Evolutionary conservation across 768 basidiomycete species (phyloP).

Genomic region (Calocybe gangraenosa): DNA sequence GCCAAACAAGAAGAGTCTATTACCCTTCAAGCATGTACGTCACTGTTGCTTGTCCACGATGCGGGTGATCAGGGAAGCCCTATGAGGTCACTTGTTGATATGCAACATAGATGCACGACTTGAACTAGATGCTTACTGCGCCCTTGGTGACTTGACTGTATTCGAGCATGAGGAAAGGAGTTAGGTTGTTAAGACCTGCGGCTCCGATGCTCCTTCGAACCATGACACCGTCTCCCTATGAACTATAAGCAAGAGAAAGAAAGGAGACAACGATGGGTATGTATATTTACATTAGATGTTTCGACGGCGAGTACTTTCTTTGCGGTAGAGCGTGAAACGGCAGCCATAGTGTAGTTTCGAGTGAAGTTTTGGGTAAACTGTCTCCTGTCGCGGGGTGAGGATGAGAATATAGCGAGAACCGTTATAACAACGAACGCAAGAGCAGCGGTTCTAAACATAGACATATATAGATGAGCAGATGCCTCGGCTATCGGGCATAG

Average conservation of each 20-base stretch:
- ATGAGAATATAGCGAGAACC: slow-evolving; percentile 13
- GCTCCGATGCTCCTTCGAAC: slow-evolving; percentile 89
- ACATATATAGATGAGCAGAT: neutral
- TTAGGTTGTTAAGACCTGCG: slow-evolving; percentile 67
- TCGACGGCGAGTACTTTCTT: slow-evolving; percentile 79
- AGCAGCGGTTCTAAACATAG: slow-evolving; percentile 17
- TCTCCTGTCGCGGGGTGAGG: slow-evolving; percentile 7
- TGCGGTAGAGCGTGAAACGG: slow-evolving; percentile 61
- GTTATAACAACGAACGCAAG: slow-evolving; percentile 15
- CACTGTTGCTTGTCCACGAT: slow-evolving; percentile 83
- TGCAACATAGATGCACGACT: neutral
- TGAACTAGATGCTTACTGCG: slow-evolving; percentile 42
- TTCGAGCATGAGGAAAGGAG: slow-evolving; percentile 89
- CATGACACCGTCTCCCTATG: slow-evolving; percentile 74
- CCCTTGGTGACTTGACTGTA: slow-evolving; percentile 72
- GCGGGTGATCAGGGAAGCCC: slow-evolving; percentile 94
- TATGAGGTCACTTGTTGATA: slow-evolving; percentile 19
- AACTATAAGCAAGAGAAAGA: neutral
- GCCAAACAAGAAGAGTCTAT: slow-evolving; percentile 1
- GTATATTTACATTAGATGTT: slow-evolving; percentile 58
- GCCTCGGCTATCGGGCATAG: too few species aligned
- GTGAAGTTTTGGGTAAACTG: slow-evolving; percentile 21
- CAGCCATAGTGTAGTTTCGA: slow-evolving; percentile 18
- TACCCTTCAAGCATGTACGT: slow-evolving; percentile 89
- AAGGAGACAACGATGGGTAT: neutral